Evolutionary conservation across 176 grass and related monocot genomes (phyloP), one percentile per base, ranked within the genome.

Genomic region (Phoenix roebelenii): DNA sequence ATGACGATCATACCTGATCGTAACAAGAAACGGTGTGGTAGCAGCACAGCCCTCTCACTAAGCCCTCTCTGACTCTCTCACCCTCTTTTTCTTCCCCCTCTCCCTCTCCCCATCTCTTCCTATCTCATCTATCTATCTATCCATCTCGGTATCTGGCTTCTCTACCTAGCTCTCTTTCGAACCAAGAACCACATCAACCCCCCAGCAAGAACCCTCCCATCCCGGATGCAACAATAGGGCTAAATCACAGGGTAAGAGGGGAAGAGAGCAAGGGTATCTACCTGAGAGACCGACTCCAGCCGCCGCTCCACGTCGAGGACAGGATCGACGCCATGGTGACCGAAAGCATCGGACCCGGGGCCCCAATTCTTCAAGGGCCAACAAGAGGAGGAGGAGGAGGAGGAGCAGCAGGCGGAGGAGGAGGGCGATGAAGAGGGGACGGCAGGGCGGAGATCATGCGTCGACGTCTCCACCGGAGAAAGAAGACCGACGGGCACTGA

Each of bases 1-100:
- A 68, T 57, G 68, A 63, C 62, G 61, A 79, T 79, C 70, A 79
- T 23, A 74, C 72, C 76, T 79, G 76, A 51, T 72, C 68, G 76
- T 55, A 79, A 79, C 32, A 71, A 79, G 55, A 79, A 79, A 79
- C 55, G 68, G 50, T 49, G 59, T 39, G 62, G 61, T 65, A 61
- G 76, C 49, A 67, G 49, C 64, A 79, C 67, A 55, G 35, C 44
- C 30, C 16, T 24, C 59, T 58, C 57, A 48, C 67, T 49, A n/a
- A 15, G 18, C 12, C 16, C 66, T 10, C 29, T 69, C 53, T 25
- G 22, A 51, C 28, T 62, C 60, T 29, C 35, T 44, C 10, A 14
- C 10, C 7, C 35, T 44, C 35, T 29, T 49, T 25, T 25, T 7
- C 29, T 57, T 20, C 20, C 6, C 20, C 61, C 35, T 12, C 54